Evolutionary conservation across 805 yeast genomes (phyloP), one percentile per base, ranked within the genome.

Genomic region (Nakazawaea wyomingensis): DNA sequence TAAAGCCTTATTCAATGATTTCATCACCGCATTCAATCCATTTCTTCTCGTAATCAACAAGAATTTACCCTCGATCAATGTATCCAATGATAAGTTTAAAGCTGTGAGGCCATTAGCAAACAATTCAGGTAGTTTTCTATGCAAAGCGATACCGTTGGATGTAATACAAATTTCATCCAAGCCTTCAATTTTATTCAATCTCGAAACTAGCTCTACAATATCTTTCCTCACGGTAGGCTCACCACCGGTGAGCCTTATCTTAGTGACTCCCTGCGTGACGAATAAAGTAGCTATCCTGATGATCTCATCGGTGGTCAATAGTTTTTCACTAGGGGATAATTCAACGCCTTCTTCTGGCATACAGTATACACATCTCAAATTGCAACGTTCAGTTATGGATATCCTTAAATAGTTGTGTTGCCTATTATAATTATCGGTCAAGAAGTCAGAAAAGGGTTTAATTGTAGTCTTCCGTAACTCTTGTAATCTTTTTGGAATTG

Each of bases 341-440:
- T 66, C 70, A 2, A 75, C 66, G 4, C 80, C 80, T 40, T 74
- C 76, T 43, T 72, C 77, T 0, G 80, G 80, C 80, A 75, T 75
- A 48, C 80, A 75, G 50, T 75, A 75, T 14, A 65, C 56, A 45
- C 75, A 69, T 20, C 68, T 48, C 17, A 74, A 51, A 48, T 74
- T 74, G 47, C 80, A 74, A 18, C 75, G 48, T 47, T 75, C 80
- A 0, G 80, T 71, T 26, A 75, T 62, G 21, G 76, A 69, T 17
- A 75, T 75, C 29, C 80, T 54, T 40, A 75, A 51, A 44, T 75
- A 75, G 47, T 73, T 71, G 47, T 75, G 80, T 26, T 60, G 53
- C 32, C 80, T 56, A 14, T 64, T 61, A 53, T 57, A 70, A 14
- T 60, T 63, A 48, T 75, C 80, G 0, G 70, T 68, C 30, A 72